Percentiles rank a stretch among this genome's conserved stretches.
Conservation (phyloP, 192 early-diverging fungal genomes). For the Umbelopsis ramanniana region DNA sequence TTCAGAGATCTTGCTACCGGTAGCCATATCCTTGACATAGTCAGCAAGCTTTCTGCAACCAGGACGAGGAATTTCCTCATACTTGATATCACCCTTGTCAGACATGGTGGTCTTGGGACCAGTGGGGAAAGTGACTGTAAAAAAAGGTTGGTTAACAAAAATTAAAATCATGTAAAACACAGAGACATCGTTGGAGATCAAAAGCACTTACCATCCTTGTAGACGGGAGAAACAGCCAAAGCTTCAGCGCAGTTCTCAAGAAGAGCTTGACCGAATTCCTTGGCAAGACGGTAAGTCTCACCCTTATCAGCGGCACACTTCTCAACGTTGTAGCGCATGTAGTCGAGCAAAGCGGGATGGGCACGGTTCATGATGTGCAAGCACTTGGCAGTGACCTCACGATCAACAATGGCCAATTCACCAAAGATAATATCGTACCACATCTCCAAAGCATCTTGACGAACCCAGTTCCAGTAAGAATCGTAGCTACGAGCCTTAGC, state of each 20-base stretch:
- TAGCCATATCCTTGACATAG: constrained; percentile 89
- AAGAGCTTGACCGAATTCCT: constrained; percentile 79
- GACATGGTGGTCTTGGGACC: constrained; percentile 80
- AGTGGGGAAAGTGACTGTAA: constrained; percentile 81
- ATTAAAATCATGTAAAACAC: not conserved
- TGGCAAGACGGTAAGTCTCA: constrained; percentile 83
- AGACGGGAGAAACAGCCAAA: constrained; percentile 77
- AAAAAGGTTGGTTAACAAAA: not conserved
- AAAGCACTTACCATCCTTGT: constrained; percentile 87
- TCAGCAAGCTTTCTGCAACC: constrained; percentile 90
- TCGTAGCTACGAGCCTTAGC: constrained; percentile 91
- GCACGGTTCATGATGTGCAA: constrained; percentile 93
- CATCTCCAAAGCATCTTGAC: constrained; percentile 83
- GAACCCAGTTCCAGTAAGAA: constrained; percentile 98
- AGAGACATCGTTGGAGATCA: no score
- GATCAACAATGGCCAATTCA: constrained; percentile 82
- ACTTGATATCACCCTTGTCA: constrained; percentile 82
- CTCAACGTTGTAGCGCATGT: constrained; percentile 88
- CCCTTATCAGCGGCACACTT: constrained; percentile 77
- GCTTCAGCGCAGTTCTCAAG: constrained; percentile 91
- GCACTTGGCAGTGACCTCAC: constrained; percentile 90
- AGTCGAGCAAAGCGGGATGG: constrained; percentile 75
- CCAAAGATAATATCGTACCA: constrained; percentile 96
- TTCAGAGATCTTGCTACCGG: constrained; percentile 70
- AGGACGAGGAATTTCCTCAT: constrained; percentile 81